Conservation (phyloP, 495 filamentous ascomycete genomes). For the Trichocladium antarcticum region DNA sequence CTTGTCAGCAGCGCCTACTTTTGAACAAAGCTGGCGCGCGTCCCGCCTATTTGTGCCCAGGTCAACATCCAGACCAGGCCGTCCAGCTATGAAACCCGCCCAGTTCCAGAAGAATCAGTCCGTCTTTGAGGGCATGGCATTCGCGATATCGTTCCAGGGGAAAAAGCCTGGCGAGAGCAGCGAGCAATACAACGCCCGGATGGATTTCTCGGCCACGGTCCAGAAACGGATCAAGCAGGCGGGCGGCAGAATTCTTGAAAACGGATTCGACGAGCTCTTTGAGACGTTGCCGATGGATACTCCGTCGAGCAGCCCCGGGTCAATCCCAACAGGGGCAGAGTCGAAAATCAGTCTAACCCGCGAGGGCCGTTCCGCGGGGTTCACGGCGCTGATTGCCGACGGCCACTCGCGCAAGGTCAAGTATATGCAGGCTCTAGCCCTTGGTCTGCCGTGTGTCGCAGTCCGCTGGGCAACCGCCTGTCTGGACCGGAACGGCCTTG, state of each 20-base stretch:
- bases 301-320: slow-evolving; percentile 9
- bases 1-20: slow-evolving; percentile 16
- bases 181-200: slow-evolving; percentile 40
- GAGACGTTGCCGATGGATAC: slow-evolving; percentile 34
- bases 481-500: slow-evolving; percentile 42
- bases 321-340: slow-evolving; percentile 13
- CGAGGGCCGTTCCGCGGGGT: slow-evolving; percentile 49
- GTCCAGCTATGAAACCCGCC: slow-evolving; percentile 1
- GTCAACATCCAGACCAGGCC: slow-evolving; percentile 7
- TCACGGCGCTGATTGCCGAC: slow-evolving; percentile 77
- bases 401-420: slow-evolving; percentile 80
- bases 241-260: slow-evolving; percentile 60
- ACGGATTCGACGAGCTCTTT: slow-evolving; percentile 81
- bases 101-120: slow-evolving; percentile 11
- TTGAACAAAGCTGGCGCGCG: slow-evolving; percentile 23
- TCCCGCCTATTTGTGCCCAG: slow-evolving; percentile 13
- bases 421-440: slow-evolving; percentile 88
- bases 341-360: slow-evolving; percentile 28
- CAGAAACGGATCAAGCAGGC: slow-evolving; percentile 41
- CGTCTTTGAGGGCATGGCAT: slow-evolving; percentile 67
- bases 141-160: slow-evolving; percentile 59
- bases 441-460: slow-evolving; percentile 76
- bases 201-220: slow-evolving; percentile 29
- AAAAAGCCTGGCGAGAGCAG: slow-evolving; percentile 42
- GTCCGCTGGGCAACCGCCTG: slow-evolving; percentile 72